Base-by-base conservation (phyloP, 1,284 basidiomycete species). In the Ganoderma sinense region DNA sequence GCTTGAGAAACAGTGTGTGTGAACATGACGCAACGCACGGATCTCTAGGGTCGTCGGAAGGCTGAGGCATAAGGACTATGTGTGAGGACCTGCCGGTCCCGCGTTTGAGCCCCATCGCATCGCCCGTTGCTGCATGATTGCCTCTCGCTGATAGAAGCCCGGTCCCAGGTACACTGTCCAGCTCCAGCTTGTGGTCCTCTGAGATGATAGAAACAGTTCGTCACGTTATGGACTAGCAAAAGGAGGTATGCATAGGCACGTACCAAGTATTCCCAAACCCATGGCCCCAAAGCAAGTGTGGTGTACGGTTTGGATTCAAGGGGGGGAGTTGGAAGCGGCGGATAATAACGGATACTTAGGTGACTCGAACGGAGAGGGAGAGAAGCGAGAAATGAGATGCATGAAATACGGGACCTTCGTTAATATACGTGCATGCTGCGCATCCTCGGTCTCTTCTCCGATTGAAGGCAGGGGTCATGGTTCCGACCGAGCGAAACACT, bases 1-100 rank as follows among this genome's bases (percentile, higher is more conserved):
- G n/a, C n/a, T n/a, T n/a, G n/a, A n/a, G n/a, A n/a, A n/a, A n/a
- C n/a, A n/a, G n/a, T n/a, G n/a, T n/a, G n/a, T n/a, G n/a, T n/a
- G 1, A 23, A n/a, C 23, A 48, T 20, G 23, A 75, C 82, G 61
- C 61, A 83, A 75, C 82, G 61, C 61, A 83, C 80, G 84, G 84
- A 67, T 84, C 84, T 65, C 78, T 78, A 8, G 82, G 83, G 68
- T 85, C 83, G 58, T 85, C 83, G 5, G 84, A 84, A 4, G 84
- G 84, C 72, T 85, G 84, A 20, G 84, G 84, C 26, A 85, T 78
- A n/a, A 85, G 80, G 18, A 84, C 76, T 36, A 84, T 76, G 75
- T 85, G 83, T 7, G 81, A 75, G 70, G 83, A 70, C 65, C 80
- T 78, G 40, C 84, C 84, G 2, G 78, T 80, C 31, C 84, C 83